Conservation (phyloP, 345 rosid species). For the Mercurialis annua region DNA sequence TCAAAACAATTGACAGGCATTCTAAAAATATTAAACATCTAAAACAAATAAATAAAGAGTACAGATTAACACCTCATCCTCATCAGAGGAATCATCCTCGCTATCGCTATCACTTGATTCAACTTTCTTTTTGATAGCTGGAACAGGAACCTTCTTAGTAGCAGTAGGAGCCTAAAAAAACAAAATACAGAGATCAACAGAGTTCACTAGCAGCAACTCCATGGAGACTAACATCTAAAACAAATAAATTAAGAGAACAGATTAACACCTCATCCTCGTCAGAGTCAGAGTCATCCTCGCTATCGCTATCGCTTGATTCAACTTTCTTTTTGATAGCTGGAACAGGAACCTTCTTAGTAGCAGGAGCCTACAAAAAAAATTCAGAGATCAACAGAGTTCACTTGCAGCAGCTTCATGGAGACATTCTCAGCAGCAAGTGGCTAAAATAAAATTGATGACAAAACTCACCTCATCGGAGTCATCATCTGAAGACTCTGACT, state of each 20-base stretch:
- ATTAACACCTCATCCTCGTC: conserved; percentile 14
- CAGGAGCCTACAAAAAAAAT: not conserved
- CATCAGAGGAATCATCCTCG: conserved; percentile 17
- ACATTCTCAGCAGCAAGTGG: too few species aligned
- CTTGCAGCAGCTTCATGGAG: too few species aligned
- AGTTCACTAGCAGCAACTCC: not conserved
- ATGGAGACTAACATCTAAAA: not conserved
- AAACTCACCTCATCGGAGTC: conserved; percentile 17
- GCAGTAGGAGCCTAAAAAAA: conserved; percentile 8
- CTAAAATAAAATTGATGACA: not conserved
- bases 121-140: conserved; percentile 8
- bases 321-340: conserved; percentile 12
- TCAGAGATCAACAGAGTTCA: not conserved
- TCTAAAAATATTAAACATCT: not conserved
- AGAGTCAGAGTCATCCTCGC: conserved; percentile 22
- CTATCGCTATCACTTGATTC: conserved; percentile 20
- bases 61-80: conserved; percentile 16
- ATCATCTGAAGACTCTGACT: conserved; percentile 17
- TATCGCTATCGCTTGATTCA: not conserved
- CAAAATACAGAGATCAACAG: not conserved
- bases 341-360: conserved; percentile 3
- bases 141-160: conserved; percentile 12
- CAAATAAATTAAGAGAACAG: too few species aligned
- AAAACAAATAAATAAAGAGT: not conserved
- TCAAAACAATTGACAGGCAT: not conserved